Evolutionary conservation across 2,329 filamentous ascomycete genomes (phyloP), one percentile per base, ranked within the genome.

Genomic region (Ophiostoma perfectum): DNA sequence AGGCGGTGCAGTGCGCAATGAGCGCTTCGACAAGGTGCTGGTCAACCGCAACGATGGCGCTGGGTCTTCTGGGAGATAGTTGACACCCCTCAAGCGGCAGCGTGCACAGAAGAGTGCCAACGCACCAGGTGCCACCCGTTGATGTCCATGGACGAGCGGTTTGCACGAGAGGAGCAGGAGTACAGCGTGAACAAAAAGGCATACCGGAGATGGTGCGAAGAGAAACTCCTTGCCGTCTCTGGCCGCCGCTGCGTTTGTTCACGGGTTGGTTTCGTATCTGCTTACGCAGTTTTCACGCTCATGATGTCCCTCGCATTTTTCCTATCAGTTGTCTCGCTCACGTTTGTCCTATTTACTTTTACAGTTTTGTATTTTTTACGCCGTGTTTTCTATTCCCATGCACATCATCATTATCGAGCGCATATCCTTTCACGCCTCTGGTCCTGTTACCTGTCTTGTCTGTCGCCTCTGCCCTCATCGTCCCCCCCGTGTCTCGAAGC

Each of bases 21-120:
- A 88, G 73, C 78, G 80, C 6, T 99, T 93, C 75, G 93, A 98
- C 72, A 83, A 88, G 66, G 93, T 97, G 55, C 58, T n/a, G n/a
- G 8, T 39, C 9, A 27, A 42, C 41, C 42, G 42, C 41, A 41
- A 14, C 58, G 14, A 62, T 7, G 36, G 38, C 38, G 18, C 52
- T 12, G 11, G 55, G 11, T 49, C 6, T 63, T 3, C 16, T 9
- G 60, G 60, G 39, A 63, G 60, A 63, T 63, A 42, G 60, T 8
- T 42, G 39, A 44, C 12, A 8, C 58, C 27, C 11, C 7, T 5
- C 55, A 39, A 39, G 55, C 27, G 55, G 27, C 27, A 39, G 8
- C 7, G 12, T 38, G 27, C 36, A 39, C 1, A 2, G 6, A 14
- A 7, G 36, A 60, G 55, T 27, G 27, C 27, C 27, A 27, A 27